A percentile compares a stretch with the other conserved stretches of the same genome.
Evolutionary conservation across 495 filamentous ascomycete species (phyloP).

Genomic region (Neurospora sp.): DNA sequence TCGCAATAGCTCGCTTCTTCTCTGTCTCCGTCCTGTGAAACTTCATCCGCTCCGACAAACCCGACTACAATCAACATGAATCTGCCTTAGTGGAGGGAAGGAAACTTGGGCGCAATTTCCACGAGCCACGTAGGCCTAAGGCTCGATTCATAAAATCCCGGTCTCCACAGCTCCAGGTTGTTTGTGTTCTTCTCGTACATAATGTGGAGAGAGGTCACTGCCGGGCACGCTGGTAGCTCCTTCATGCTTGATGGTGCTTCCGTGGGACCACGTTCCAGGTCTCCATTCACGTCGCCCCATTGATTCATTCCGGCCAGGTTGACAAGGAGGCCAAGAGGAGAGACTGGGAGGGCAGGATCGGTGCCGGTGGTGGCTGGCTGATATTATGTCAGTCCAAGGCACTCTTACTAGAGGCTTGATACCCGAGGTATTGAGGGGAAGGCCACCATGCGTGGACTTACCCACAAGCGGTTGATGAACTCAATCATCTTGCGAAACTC

Average conservation of each 20-base stretch:
- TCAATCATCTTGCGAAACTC: neutral
- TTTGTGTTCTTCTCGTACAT: neutral
- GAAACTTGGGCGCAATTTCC: neutral
- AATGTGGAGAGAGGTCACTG: neutral
- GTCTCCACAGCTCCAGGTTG: neutral
- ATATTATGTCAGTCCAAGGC: neutral
- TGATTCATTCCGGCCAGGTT: neutral
- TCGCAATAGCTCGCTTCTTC: neutral
- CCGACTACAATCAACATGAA: too few relatives aligned
- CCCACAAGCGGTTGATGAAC: neutral
- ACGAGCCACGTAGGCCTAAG: neutral
- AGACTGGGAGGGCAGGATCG: neutral
- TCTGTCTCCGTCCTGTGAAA: neutral
- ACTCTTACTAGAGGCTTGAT: neutral
- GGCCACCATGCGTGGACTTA: neutral
- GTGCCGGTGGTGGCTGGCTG: neutral
- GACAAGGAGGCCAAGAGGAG: neutral
- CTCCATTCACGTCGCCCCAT: neutral
- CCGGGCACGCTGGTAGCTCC: neutral
- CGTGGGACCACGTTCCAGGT: neutral
- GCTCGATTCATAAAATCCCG: neutral
- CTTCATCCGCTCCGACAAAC: neutral
- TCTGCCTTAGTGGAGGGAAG: too few relatives aligned
- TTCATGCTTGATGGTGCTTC: neutral
- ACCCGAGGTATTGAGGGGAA: too few relatives aligned